These are phyloP conservation scores for Dothideomycetes sp. DNA, from an alignment of 2,329 filamentous ascomycete species.

Conservation along the genomic window DNA sequence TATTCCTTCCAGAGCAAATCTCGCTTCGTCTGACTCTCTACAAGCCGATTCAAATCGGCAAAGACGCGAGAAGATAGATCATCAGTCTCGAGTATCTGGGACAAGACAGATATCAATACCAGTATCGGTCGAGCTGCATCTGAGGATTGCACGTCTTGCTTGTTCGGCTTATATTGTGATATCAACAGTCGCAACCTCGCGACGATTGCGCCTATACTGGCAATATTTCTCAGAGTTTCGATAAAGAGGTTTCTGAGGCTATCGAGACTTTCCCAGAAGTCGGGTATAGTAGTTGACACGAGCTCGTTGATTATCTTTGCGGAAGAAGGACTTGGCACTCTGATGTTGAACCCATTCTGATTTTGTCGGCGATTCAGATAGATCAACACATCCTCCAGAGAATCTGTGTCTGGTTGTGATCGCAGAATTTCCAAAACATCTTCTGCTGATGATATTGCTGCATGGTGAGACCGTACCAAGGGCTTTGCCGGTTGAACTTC, in stretches of 20 bases:
- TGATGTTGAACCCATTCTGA: conserved; percentile 41
- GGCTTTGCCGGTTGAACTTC: not conserved
- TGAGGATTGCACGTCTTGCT: conserved; percentile 13
- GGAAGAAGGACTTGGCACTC: conserved; percentile 52
- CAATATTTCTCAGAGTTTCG: conserved; percentile 57
- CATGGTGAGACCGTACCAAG: not conserved
- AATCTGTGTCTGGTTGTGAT: conserved; percentile 26
- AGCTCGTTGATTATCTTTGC: conserved; percentile 67
- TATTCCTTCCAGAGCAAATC: conserved; percentile 54
- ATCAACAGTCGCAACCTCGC: conserved; percentile 20
- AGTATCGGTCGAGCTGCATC: conserved; percentile 17
- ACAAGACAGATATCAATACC: conserved; percentile 33
- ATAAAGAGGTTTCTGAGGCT: conserved; percentile 41
- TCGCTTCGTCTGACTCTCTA: conserved; percentile 31
- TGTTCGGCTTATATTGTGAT: not conserved
- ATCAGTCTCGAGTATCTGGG: conserved; percentile 31
- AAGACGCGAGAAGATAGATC: conserved; percentile 33
- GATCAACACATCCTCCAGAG: conserved; percentile 20
- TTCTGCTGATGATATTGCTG: conserved; percentile 8
- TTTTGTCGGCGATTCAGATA: conserved; percentile 15
- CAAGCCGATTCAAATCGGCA: conserved; percentile 29
- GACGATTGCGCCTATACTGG: conserved; percentile 67
- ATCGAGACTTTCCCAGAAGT: conserved; percentile 64
- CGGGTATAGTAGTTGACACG: conserved; percentile 62
- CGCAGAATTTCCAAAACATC: conserved; percentile 25